Conservation (phyloP, 805 yeast genomes). For the Cyberlindnera suaveolens region DNA sequence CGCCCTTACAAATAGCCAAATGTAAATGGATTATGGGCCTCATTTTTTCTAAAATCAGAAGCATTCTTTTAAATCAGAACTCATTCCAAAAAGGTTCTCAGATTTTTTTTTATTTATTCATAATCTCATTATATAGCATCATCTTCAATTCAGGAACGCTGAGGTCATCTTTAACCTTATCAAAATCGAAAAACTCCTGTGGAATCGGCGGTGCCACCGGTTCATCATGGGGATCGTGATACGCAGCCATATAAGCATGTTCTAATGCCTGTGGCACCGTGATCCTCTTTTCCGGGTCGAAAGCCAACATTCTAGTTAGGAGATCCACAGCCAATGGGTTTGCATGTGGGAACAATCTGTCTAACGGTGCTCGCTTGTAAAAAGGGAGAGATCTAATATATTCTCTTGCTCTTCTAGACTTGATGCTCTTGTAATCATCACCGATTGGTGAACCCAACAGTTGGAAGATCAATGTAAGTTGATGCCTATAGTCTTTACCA, state of each 20-base stretch:
- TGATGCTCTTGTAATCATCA: conserved; percentile 70
- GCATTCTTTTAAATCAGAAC: background rate
- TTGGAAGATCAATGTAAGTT: conserved; percentile 76
- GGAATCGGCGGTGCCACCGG: conserved; percentile 82
- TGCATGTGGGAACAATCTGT: conserved; percentile 36
- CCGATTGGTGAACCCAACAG: conserved; percentile 82
- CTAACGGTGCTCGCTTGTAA: conserved; percentile 53
- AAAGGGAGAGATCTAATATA: conserved; percentile 78
- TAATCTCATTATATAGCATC: conserved; percentile 72
- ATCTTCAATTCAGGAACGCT: conserved; percentile 70
- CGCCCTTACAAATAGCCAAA: too few species aligned
- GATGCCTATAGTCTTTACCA: conserved; percentile 91
- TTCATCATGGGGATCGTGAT: conserved; percentile 93
- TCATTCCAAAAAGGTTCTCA: background rate
- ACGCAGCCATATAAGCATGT: conserved; percentile 82
- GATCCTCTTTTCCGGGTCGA: conserved; percentile 78
- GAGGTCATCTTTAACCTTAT: conserved; percentile 72
- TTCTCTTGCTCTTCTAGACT: conserved; percentile 80
- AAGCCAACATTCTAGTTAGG: conserved; percentile 63
- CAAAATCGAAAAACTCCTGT: conserved; percentile 85
- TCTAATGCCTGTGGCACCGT: conserved; percentile 77
- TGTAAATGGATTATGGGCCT: too few species aligned
- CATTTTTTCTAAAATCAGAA: background rate
- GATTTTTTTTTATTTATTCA: background rate
- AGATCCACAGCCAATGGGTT: conserved; percentile 63